These are phyloP conservation scores for Physcomitrellopsis africana DNA, from an alignment of 225 moss, liverwort and hornwort genomes.

Conservation along the genomic window DNA sequence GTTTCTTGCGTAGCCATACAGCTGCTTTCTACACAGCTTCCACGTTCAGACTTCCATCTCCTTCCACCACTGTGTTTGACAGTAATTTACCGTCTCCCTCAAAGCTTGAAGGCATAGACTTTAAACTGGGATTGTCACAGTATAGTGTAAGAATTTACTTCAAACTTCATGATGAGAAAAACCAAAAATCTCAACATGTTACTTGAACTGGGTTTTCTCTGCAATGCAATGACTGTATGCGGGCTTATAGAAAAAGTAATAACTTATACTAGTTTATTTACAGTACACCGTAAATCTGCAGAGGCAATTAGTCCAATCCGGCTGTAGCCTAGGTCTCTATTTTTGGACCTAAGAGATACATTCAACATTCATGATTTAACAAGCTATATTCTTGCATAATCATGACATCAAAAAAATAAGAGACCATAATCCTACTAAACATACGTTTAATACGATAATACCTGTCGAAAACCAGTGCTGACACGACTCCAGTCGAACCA, in stretches of 20 bases:
- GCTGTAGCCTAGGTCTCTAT: neutral
- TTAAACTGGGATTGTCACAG: conserved; percentile 49
- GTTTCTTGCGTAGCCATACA: conserved; percentile 64
- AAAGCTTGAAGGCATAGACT: conserved; percentile 69
- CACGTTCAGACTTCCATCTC: conserved; percentile 57
- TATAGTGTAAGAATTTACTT: neutral
- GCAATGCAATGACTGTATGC: no score
- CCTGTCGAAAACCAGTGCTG: conserved; percentile 88
- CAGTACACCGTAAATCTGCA: neutral
- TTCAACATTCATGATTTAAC: neutral
- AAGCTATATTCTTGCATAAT: neutral
- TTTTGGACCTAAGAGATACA: neutral
- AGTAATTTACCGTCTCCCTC: conserved; percentile 44
- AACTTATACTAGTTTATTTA: neutral
- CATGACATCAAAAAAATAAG: neutral
- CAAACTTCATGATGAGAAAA: neutral
- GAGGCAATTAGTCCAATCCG: neutral
- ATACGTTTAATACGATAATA: conserved; percentile 16
- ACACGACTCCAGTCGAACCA: conserved; percentile 50
- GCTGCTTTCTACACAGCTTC: conserved; percentile 71
- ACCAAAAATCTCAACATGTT: no score
- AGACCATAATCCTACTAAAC: neutral
- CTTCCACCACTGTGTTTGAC: conserved; percentile 51
- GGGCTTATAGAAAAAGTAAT: no score
- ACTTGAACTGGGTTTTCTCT: no score